Evolutionary conservation across 257 asterid genomes (phyloP).

Genomic region (Gentiana dahurica): DNA sequence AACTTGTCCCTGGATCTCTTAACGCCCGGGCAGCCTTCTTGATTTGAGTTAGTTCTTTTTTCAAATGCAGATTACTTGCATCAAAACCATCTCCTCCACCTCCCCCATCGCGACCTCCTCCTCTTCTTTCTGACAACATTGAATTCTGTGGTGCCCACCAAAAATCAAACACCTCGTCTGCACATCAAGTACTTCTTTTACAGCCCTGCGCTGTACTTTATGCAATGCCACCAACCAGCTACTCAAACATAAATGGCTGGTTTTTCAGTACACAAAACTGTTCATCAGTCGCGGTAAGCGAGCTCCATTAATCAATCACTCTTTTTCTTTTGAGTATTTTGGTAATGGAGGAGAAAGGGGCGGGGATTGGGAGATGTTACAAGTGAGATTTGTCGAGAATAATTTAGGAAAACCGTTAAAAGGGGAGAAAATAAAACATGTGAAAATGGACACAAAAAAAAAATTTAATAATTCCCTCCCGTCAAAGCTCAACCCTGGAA

Average conservation of each 20-base stretch:
- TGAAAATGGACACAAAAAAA: background rate
- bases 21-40: conserved; percentile 79
- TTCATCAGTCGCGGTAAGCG: background rate
- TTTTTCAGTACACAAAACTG: background rate
- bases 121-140: conserved; percentile 15
- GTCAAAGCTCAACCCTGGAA: background rate
- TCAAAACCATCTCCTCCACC: conserved; percentile 42
- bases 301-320: background rate
- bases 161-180: conserved; percentile 4
- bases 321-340: background rate
- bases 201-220: conserved; percentile 11
- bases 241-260: background rate
- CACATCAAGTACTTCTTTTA: conserved; percentile 10
- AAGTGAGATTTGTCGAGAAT: background rate
- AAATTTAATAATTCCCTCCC: background rate
- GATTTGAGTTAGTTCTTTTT: conserved; percentile 84
- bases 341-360: background rate
- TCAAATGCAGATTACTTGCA: conserved; percentile 89
- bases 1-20: conserved; percentile 89
- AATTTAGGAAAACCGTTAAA: conserved; percentile 2
- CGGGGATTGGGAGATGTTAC: conserved; percentile 1
- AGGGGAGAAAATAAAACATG: conserved; percentile 1
- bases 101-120: conserved; percentile 16
- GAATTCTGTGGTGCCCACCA: conserved; percentile 5
- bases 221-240: background rate